These are phyloP conservation scores for Metschnikowia borealis DNA, from an alignment of 805 yeast genomes.

Conservation along the genomic window DNA sequence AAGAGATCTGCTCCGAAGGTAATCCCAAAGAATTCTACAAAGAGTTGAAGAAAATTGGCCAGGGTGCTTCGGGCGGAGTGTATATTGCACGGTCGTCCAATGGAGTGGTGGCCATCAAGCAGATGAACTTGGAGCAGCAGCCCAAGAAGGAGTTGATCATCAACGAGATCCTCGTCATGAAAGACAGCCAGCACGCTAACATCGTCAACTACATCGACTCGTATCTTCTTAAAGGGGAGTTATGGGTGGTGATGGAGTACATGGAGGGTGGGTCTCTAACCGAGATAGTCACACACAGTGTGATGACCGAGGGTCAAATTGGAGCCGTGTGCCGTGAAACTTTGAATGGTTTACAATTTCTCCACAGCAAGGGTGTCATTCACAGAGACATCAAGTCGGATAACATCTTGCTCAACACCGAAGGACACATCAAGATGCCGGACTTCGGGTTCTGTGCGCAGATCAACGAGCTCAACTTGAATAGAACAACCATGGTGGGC, in stretches of 20 bases:
- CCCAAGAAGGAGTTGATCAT: conserved; percentile 94
- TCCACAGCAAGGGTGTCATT: conserved; percentile 89
- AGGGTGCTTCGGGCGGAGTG: conserved; percentile 98
- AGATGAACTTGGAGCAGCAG: conserved; percentile 91
- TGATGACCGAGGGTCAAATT: conserved; percentile 90
- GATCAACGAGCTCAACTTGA: conserved; percentile 67
- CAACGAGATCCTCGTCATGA: conserved; percentile 21
- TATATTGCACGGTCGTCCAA: conserved; percentile 71
- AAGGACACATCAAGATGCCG: conserved; percentile 88
- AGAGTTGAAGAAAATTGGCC: conserved; percentile 82
- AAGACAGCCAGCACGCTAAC: conserved; percentile 19
- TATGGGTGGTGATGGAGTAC: conserved; percentile 98
- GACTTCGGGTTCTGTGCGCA: conserved; percentile 98
- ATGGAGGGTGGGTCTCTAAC: conserved; percentile 99
- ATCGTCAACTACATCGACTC: conserved; percentile 20
- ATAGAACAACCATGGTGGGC: conserved; percentile 98
- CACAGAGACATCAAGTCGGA: conserved; percentile 97
- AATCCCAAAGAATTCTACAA: conserved; percentile 74
- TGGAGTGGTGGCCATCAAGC: conserved; percentile 79
- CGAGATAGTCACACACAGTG: conserved; percentile 87
- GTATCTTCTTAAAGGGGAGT: conserved; percentile 58
- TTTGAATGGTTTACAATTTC: conserved; percentile 74
- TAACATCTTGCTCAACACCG: conserved; percentile 75
- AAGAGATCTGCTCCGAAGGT: conserved; percentile 75
- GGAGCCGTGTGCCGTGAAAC: conserved; percentile 95